A percentile compares a stretch with the other conserved stretches of the same genome.
Evolutionary conservation across 495 filamentous ascomycete genomes (phyloP).

Genomic region (Trichoderma orchidacearum): DNA sequence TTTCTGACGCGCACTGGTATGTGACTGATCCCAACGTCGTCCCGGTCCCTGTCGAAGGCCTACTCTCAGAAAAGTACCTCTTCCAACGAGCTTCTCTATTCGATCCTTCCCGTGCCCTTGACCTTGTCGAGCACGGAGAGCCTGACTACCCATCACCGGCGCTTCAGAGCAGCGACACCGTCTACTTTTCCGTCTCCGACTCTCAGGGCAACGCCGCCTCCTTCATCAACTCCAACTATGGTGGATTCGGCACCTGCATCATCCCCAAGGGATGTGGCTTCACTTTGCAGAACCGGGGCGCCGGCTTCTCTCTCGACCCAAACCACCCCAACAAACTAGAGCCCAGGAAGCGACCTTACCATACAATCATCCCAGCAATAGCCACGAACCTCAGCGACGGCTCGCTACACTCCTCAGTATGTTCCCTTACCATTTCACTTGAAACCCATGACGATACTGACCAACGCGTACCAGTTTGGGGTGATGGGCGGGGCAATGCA

Average conservation of each 20-base stretch:
- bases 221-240: conserved; percentile 95
- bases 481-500: conserved; percentile 99
- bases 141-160: conserved; percentile 37
- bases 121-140: conserved; percentile 36
- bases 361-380: conserved; percentile 93
- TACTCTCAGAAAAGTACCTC: conserved; percentile 40
- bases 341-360: conserved; percentile 83
- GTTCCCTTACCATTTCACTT: no score
- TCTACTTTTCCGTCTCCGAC: conserved; percentile 85
- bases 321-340: conserved; percentile 66
- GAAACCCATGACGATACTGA: no score
- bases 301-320: conserved; percentile 56
- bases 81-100: conserved; percentile 25
- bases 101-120: conserved; percentile 11
- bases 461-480: no score
- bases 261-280: conserved; percentile 77
- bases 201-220: conserved; percentile 72
- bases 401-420: conserved; percentile 66
- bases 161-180: conserved; percentile 67
- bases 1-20: conserved; percentile 83
- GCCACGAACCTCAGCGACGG: conserved; percentile 63
- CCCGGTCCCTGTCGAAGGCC: conserved; percentile 47
- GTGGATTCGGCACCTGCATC: conserved; percentile 78
- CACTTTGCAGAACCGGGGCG: conserved; percentile 88
- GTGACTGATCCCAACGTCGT: conserved; percentile 66